Percentiles rank a stretch among this genome's conserved stretches.
These are phyloP conservation scores for Colletotrichum musicola DNA, from an alignment of 2,329 filamentous ascomycete genomes.

Conservation along the genomic window DNA sequence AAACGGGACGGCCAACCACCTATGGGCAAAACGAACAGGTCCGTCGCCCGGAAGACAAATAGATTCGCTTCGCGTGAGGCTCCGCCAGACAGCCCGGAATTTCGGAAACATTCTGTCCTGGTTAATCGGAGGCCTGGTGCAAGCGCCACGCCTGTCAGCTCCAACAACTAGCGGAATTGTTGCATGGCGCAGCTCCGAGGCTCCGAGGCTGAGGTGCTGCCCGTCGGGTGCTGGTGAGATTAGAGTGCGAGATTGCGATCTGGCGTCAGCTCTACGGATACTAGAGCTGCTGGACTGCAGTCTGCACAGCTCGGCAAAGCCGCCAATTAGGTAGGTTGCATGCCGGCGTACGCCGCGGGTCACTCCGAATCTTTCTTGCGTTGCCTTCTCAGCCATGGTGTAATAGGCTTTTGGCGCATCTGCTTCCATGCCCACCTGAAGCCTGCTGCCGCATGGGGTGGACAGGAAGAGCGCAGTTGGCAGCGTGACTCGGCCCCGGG, in stretches of 20 bases:
- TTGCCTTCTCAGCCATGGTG: too few relatives aligned
- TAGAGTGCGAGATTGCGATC: not conserved
- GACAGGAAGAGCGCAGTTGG: not conserved
- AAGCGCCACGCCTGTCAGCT: not conserved
- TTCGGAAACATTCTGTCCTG: not conserved
- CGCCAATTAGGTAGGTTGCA: not conserved
- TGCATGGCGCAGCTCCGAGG: slow-evolving; percentile 1
- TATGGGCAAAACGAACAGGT: too few relatives aligned
- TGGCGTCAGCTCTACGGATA: not conserved
- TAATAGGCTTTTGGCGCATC: too few relatives aligned
- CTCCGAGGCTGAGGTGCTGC: not conserved
- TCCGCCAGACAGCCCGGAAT: not conserved
- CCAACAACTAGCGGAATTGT: not conserved
- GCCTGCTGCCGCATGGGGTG: slow-evolving; percentile 12
- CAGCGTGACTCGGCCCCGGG: slow-evolving; percentile 9
- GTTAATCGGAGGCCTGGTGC: not conserved
- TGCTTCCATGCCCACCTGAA: slow-evolving; percentile 18
- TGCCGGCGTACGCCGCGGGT: not conserved
- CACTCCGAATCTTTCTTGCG: too few relatives aligned
- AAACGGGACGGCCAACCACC: not conserved
- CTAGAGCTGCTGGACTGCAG: not conserved
- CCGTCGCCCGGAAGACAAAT: not conserved
- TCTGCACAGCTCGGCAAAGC: slow-evolving; percentile 1
- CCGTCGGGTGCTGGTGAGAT: not conserved
- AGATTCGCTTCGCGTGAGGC: not conserved